Evolutionary conservation across 2,329 filamentous ascomycete species (phyloP).

Genomic region (Aureobasidium uvarum): DNA sequence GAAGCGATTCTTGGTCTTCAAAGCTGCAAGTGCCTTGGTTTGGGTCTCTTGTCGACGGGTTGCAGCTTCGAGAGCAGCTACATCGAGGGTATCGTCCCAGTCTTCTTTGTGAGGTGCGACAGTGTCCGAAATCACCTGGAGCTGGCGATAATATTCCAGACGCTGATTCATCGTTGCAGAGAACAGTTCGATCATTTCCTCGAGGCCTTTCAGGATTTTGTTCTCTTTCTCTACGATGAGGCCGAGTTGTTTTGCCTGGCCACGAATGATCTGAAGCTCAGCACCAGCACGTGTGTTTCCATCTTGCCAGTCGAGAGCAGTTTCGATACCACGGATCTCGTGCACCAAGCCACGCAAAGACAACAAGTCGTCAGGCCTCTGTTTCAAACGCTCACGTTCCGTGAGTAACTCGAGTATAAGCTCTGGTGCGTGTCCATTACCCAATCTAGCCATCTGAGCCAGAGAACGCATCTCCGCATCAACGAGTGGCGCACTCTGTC

Average conservation of each 20-base stretch:
- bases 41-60: constrained; percentile 52
- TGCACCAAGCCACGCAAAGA: constrained; percentile 70
- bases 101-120: constrained; percentile 71
- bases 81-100: constrained; percentile 57
- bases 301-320: constrained; percentile 59
- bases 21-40: constrained; percentile 58
- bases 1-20: constrained; percentile 75
- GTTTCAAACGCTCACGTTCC: constrained; percentile 47
- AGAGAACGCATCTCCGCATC: constrained; percentile 64
- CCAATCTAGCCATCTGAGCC: constrained; percentile 50
- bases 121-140: constrained; percentile 87
- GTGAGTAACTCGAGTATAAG: constrained; percentile 53
- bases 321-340: constrained; percentile 64
- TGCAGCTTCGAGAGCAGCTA: constrained; percentile 46
- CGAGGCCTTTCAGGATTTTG: constrained; percentile 53
- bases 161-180: constrained; percentile 78
- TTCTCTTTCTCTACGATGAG: constrained; percentile 52
- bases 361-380: constrained; percentile 53
- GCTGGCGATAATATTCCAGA: constrained; percentile 83
- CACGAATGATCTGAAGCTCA: constrained; percentile 65
- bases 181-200: constrained; percentile 74
- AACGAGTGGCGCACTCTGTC: constrained; percentile 71
- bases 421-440: constrained; percentile 67
- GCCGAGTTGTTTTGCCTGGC: constrained; percentile 61
- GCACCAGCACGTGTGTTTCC: constrained; percentile 56